Conservation (phyloP, 352 stramenopile species). For the Globisporangium acanthophoron region DNA sequence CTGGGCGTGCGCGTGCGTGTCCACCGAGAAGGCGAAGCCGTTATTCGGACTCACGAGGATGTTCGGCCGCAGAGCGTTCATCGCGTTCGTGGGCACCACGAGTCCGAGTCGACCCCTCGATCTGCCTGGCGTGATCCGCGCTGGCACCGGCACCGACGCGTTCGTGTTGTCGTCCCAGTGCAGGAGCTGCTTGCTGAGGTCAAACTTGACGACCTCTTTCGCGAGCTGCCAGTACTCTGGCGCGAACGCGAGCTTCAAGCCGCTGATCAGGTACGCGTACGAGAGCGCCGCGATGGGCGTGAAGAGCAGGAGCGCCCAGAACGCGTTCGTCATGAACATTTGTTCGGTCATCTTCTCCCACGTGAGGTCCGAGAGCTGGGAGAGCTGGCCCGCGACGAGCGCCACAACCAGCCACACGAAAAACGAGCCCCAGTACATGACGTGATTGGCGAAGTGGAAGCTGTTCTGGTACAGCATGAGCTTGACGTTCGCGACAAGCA, state of each 20-base stretch:
- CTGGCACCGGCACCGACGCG: conserved; percentile 42
- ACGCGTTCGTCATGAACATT: conserved; percentile 40
- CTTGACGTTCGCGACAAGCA: conserved; percentile 72
- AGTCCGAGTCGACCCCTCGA: conserved; percentile 20
- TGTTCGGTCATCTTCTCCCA: conserved; percentile 72
- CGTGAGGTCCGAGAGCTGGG: conserved; percentile 56
- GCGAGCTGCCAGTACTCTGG: conserved; percentile 78
- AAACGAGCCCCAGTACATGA: conserved; percentile 58
- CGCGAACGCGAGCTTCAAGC: conserved; percentile 49
- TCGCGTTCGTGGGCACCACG: conserved; percentile 31
- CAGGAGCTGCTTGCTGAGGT: conserved; percentile 45
- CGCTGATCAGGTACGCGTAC: conserved; percentile 46
- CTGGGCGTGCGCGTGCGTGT: conserved; percentile 41
- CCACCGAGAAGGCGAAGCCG: conserved; percentile 72
- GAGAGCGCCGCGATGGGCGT: conserved; percentile 46
- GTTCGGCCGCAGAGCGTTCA: conserved; percentile 6
- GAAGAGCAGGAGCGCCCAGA: conserved; percentile 59
- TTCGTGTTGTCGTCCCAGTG: conserved; percentile 65
- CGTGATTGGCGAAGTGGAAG: conserved; percentile 62
- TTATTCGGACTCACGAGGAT: conserved; percentile 32
- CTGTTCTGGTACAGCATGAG: conserved; percentile 78
- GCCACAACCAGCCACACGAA: conserved; percentile 58
- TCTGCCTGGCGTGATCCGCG: conserved; percentile 8
- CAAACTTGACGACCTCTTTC: conserved; percentile 70
- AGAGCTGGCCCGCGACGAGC: conserved; percentile 43